phyloP scores from a whole-genome alignment of 1,284 basidiomycete species.

The Boletus smithii region DNA sequence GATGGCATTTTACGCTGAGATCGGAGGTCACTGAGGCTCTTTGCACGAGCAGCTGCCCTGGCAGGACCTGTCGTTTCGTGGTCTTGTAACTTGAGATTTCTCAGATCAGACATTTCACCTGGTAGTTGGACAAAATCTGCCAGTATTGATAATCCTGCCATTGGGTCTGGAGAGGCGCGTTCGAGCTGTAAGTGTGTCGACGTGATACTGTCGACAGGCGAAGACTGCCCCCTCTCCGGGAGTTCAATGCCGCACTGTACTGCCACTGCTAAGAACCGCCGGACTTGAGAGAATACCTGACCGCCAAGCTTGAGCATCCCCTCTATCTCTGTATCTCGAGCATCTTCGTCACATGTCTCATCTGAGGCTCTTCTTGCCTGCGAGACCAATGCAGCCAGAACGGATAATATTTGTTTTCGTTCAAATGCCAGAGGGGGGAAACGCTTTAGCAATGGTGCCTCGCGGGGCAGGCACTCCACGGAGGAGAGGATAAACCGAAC shows the following conservation, averaged over 20 bases:
- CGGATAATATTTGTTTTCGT: slow-evolving; percentile 79
- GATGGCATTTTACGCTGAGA: slow-evolving; percentile 30
- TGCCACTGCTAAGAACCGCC: slow-evolving; percentile 69
- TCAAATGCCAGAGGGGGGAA: slow-evolving; percentile 71
- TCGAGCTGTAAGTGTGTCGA: slow-evolving; percentile 29
- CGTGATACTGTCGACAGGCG: slow-evolving; percentile 35
- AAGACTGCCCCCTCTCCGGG: slow-evolving; percentile 50
- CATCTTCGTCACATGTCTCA: slow-evolving; percentile 46
- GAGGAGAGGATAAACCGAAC: slow-evolving; percentile 87
- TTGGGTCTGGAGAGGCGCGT: slow-evolving; percentile 17
- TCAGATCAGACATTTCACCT: slow-evolving; percentile 13
- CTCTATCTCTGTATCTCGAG: slow-evolving; percentile 59
- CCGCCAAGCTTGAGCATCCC: slow-evolving; percentile 72
- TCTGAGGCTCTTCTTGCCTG: slow-evolving; percentile 79
- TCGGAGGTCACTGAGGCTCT: slow-evolving; percentile 55
- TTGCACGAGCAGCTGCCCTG: slow-evolving; percentile 42
- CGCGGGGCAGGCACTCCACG: slow-evolving; percentile 83
- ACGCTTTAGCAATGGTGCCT: slow-evolving; percentile 68
- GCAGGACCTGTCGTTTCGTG: slow-evolving; percentile 27
- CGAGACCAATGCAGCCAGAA: slow-evolving; percentile 80
- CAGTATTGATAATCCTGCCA: slow-evolving; percentile 11
- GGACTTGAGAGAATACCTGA: slow-evolving; percentile 69
- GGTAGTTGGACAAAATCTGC: slow-evolving; percentile 11
- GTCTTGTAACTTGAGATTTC: slow-evolving; percentile 15
- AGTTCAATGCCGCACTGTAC: slow-evolving; percentile 78